Conservation (phyloP, 768 basidiomycete species). For the Naganishia friedmannii region DNA sequence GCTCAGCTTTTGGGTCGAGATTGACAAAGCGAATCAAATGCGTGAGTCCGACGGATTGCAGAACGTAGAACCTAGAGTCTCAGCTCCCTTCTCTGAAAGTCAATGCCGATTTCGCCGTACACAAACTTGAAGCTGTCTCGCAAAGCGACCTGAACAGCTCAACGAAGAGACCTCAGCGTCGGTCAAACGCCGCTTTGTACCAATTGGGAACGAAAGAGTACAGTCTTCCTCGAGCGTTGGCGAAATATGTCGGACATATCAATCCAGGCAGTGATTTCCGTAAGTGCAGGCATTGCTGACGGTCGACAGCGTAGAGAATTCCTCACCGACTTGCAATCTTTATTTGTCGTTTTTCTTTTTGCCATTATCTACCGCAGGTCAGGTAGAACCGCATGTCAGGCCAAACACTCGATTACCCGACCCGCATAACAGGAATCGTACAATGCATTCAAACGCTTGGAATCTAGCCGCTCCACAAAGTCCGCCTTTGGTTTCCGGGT, state of each 20-base stretch:
- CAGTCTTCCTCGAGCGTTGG: neutral
- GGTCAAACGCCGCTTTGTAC: neutral
- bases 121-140: neutral
- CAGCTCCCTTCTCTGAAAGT: too few species aligned
- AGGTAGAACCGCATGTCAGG: neutral
- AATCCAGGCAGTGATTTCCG: constrained; percentile 19
- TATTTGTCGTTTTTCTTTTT: neutral
- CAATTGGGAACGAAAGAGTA: constrained; percentile 8
- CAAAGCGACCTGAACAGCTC: neutral
- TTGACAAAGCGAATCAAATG: constrained; percentile 16
- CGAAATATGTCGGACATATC: constrained; percentile 17
- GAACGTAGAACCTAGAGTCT: too few species aligned
- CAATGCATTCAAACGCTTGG: constrained; percentile 9
- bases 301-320: too few species aligned
- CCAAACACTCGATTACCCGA: neutral
- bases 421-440: neutral
- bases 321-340: too few species aligned
- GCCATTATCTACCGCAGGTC: neutral
- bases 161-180: neutral
- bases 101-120: constrained; percentile 19
- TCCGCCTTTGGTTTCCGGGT: constrained; percentile 5
- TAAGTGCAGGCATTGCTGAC: neutral
- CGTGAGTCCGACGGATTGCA: too few species aligned
- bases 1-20: constrained; percentile 6
- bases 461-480: neutral